Percentiles rank a stretch among this genome's conserved stretches.
These are phyloP conservation scores for Moesziomyces sp. DNA, from an alignment of 1,284 basidiomycete species.

Conservation along the genomic window DNA sequence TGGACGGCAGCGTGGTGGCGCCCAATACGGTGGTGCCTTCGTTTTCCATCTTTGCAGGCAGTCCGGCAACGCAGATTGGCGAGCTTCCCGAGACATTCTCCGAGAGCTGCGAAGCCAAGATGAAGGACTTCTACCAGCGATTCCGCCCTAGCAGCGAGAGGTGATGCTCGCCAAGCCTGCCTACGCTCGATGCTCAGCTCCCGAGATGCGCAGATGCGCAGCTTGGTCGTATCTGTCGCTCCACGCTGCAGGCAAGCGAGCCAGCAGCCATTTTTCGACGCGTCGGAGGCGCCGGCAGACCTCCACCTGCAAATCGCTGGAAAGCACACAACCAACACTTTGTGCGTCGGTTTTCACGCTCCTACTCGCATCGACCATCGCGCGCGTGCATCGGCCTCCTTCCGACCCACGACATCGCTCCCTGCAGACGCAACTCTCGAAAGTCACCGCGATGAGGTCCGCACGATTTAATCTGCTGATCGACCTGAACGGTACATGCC, in stretches of 20 bases:
- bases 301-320: too few relatives aligned
- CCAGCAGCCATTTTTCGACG: too few relatives aligned
- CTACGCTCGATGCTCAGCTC: not conserved
- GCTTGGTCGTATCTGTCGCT: too few relatives aligned
- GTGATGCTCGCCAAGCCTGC: not conserved
- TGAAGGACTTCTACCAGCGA: slow-evolving; percentile 80
- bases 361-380: too few relatives aligned
- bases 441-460: slow-evolving; percentile 1
- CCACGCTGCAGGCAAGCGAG: too few relatives aligned
- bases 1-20: slow-evolving; percentile 87
- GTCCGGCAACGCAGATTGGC: slow-evolving; percentile 80
- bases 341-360: too few relatives aligned
- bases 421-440: too few relatives aligned
- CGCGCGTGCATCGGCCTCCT: too few relatives aligned
- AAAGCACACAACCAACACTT: too few relatives aligned
- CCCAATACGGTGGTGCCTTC: slow-evolving; percentile 93
- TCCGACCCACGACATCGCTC: too few relatives aligned
- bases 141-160: slow-evolving; percentile 71
- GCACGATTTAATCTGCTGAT: slow-evolving; percentile 41
- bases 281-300: too few relatives aligned
- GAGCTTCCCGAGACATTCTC: slow-evolving; percentile 90
- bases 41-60: slow-evolving; percentile 84
- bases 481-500: slow-evolving; percentile 46
- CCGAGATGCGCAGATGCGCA: too few relatives aligned
- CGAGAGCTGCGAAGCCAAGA: slow-evolving; percentile 80